These are phyloP conservation scores for Infundibulicybe gibba DNA, from an alignment of 768 basidiomycete species.

Conservation along the genomic window DNA sequence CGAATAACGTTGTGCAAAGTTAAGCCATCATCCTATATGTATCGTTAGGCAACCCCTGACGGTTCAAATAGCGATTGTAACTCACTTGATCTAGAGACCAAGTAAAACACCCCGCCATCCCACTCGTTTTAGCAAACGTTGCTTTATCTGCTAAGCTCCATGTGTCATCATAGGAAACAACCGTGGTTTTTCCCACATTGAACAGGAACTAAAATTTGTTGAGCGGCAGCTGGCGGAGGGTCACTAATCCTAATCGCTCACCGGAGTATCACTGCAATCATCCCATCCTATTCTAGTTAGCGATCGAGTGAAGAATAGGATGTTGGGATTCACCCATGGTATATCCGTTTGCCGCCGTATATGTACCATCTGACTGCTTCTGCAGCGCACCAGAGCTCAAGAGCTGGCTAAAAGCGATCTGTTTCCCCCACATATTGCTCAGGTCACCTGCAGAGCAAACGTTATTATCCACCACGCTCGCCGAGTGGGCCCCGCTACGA, in stretches of 20 bases:
- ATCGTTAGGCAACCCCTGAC: no score
- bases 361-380: slow-evolving; percentile 39
- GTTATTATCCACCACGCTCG: slow-evolving; percentile 8
- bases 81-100: slow-evolving; percentile 55
- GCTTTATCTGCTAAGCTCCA: slow-evolving; percentile 48
- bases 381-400: slow-evolving; percentile 36
- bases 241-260: slow-evolving; percentile 25
- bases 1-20: slow-evolving; percentile 41
- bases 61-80: neutral
- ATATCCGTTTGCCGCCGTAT: slow-evolving; percentile 40
- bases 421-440: slow-evolving; percentile 44
- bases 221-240: slow-evolving; percentile 7
- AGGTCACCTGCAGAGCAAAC: slow-evolving; percentile 31
- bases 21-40: slow-evolving; percentile 29
- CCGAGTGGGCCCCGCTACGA: slow-evolving; percentile 28
- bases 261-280: slow-evolving; percentile 64
- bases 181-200: slow-evolving; percentile 37
- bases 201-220: slow-evolving; percentile 31
- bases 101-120: slow-evolving; percentile 53
- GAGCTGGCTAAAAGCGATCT: slow-evolving; percentile 48
- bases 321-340: slow-evolving; percentile 35
- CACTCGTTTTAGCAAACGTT: slow-evolving; percentile 45
- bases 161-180: slow-evolving; percentile 67
- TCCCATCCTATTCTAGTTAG: slow-evolving; percentile 49
- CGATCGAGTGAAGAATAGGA: neutral